Conservation (phyloP, 1,284 basidiomycete species). For the Puccinia polysora region DNA sequence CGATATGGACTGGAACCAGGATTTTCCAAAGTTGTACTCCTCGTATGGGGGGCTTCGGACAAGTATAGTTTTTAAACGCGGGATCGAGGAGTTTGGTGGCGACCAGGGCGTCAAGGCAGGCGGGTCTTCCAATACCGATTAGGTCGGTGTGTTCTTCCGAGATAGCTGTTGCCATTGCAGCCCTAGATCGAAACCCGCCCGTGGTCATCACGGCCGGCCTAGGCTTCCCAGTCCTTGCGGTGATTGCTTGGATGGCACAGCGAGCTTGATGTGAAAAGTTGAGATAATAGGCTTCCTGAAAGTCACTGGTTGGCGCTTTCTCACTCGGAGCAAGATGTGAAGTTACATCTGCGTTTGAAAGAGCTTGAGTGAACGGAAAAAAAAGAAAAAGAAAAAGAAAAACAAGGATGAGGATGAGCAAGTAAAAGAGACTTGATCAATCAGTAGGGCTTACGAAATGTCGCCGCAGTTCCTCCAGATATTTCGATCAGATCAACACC, state of each 20-base stretch:
- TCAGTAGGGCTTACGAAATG: not conserved
- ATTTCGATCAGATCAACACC: conserved; percentile 22
- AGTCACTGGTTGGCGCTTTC: not conserved
- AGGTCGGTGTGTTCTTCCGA: not conserved
- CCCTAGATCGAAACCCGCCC: not conserved
- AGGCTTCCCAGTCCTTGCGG: no score
- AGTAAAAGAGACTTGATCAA: no score
- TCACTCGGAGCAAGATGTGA: not conserved
- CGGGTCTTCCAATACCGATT: conserved; percentile 8
- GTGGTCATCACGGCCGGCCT: not conserved
- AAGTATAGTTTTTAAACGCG: not conserved
- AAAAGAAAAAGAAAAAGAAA: no score
- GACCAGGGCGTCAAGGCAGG: conserved; percentile 2
- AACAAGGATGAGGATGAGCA: no score
- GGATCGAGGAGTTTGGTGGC: not conserved
- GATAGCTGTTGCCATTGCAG: not conserved
- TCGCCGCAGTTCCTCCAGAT: conserved; percentile 12
- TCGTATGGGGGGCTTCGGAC: not conserved
- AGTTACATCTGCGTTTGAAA: not conserved
- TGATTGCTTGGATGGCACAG: not conserved
- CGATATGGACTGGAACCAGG: not conserved
- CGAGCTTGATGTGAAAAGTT: not conserved
- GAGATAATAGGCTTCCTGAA: not conserved
- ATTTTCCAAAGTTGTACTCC: not conserved
- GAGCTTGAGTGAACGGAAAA: no score